These are phyloP conservation scores for Mesembryanthemum crystallinum DNA, from an alignment of 148 eudicot species.

Conservation along the genomic window DNA sequence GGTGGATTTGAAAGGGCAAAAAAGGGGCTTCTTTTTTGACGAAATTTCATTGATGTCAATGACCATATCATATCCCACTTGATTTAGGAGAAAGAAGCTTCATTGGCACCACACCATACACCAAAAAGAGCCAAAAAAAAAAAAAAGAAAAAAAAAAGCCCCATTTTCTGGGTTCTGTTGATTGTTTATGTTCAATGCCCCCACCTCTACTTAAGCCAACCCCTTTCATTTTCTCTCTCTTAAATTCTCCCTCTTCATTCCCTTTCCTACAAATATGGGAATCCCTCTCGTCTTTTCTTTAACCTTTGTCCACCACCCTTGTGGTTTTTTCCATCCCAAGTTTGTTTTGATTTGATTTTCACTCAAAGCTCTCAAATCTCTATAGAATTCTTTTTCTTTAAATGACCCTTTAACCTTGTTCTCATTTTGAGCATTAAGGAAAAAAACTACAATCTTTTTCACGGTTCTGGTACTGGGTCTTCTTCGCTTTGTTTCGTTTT, in stretches of 20 bases:
- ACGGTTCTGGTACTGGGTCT: conserved; percentile 18
- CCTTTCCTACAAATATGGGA: conserved; percentile 31
- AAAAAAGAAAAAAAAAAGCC: conserved; percentile 10
- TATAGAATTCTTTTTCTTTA: conserved; percentile 3
- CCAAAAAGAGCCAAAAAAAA: background rate
- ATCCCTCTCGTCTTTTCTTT: conserved; percentile 20
- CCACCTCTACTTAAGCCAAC: conserved; percentile 6
- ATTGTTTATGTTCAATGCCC: conserved; percentile 5
- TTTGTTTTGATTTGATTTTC: conserved; percentile 31
- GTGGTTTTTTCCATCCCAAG: conserved; percentile 25
- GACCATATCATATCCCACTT: background rate
- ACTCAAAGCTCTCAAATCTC: conserved; percentile 20
- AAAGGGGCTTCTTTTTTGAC: background rate
- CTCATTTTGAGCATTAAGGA: background rate
- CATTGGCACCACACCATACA: background rate
- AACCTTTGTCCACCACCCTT: conserved; percentile 24
- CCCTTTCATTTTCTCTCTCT: background rate
- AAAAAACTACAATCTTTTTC: background rate
- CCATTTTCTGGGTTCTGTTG: conserved; percentile 14
- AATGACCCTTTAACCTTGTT: background rate
- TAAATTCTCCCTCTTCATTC: conserved; percentile 4
- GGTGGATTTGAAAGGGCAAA: background rate
- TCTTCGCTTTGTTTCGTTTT: conserved; percentile 13
- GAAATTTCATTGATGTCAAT: background rate
- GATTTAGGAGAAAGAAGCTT: background rate